Evolutionary conservation across 805 yeast species (phyloP).

Genomic region (Starmerella lactis-condensi): DNA sequence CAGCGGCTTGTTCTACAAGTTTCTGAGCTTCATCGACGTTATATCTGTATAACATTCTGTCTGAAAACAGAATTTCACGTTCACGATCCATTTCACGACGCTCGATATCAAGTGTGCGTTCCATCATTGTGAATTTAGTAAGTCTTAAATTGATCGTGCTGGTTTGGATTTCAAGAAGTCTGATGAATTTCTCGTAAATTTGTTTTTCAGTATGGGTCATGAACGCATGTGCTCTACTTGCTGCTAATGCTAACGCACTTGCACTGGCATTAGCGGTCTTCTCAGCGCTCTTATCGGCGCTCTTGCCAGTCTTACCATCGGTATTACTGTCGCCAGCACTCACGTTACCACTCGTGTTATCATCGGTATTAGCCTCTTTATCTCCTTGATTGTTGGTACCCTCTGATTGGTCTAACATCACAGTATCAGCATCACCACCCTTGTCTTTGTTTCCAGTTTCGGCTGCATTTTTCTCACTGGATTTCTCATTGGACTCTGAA

Average conservation of each 20-base stretch:
- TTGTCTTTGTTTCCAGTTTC: background rate
- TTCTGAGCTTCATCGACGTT: slow-evolving; percentile 37
- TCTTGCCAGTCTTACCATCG: slow-evolving; percentile 4
- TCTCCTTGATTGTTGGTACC: background rate
- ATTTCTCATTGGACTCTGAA: slow-evolving; percentile 6
- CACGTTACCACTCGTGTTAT: background rate
- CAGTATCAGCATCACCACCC: slow-evolving; percentile 1
- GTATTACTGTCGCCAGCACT: slow-evolving; percentile 5
- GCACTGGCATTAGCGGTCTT: slow-evolving; percentile 21
- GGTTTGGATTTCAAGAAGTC: slow-evolving; percentile 50
- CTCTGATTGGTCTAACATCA: slow-evolving; percentile 1
- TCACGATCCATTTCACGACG: slow-evolving; percentile 27
- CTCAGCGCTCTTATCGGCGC: slow-evolving; percentile 5
- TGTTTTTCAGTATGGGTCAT: slow-evolving; percentile 23
- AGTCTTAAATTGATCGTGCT: slow-evolving; percentile 60
- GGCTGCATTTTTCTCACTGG: background rate
- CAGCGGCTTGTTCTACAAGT: slow-evolving; percentile 33
- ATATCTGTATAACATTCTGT: slow-evolving; percentile 48
- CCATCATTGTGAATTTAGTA: slow-evolving; percentile 45
- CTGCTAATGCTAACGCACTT: slow-evolving; percentile 49
- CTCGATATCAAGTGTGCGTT: slow-evolving; percentile 31
- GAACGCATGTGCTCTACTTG: slow-evolving; percentile 17
- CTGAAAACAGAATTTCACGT: slow-evolving; percentile 36
- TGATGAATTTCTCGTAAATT: slow-evolving; percentile 35
- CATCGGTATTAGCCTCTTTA: background rate